These are phyloP conservation scores for Lycium barbarum DNA, from an alignment of 257 asterid species.

Conservation along the genomic window DNA sequence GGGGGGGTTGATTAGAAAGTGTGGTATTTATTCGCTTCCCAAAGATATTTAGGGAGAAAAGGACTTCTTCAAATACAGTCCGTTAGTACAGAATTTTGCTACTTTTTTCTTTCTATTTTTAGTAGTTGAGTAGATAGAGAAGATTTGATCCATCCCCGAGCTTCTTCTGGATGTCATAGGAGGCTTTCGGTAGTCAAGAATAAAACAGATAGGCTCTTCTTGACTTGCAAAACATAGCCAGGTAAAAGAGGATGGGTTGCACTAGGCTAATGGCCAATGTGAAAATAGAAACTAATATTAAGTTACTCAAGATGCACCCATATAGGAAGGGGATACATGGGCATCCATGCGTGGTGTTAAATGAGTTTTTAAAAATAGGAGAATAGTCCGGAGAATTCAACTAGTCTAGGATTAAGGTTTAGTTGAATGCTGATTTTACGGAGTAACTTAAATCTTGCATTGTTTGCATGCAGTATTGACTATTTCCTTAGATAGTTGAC, in stretches of 20 bases:
- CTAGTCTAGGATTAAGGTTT: not conserved
- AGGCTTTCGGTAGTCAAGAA: not conserved
- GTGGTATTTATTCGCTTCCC: not conserved
- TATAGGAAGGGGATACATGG: not conserved
- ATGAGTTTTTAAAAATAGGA: too few relatives aligned
- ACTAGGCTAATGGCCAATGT: not conserved
- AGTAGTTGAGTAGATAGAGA: constrained; percentile 1
- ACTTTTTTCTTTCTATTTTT: not conserved
- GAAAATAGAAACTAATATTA: not conserved
- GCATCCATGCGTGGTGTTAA: not conserved
- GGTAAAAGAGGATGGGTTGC: constrained; percentile 5
- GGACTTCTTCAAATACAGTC: too few relatives aligned
- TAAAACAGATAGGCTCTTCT: not conserved
- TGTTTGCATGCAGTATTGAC: not conserved
- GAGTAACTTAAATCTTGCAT: constrained; percentile 6
- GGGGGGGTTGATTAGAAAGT: not conserved
- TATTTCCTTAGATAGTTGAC: not conserved
- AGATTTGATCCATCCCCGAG: not conserved
- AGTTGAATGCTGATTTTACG: not conserved
- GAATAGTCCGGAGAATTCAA: not conserved
- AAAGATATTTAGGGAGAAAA: not conserved
- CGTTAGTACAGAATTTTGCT: not conserved
- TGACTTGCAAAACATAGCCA: not conserved
- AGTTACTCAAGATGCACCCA: not conserved
- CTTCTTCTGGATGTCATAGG: not conserved